Conservation (phyloP, 2,329 filamentous ascomycete genomes). For the Colletotrichum eleusines region DNA sequence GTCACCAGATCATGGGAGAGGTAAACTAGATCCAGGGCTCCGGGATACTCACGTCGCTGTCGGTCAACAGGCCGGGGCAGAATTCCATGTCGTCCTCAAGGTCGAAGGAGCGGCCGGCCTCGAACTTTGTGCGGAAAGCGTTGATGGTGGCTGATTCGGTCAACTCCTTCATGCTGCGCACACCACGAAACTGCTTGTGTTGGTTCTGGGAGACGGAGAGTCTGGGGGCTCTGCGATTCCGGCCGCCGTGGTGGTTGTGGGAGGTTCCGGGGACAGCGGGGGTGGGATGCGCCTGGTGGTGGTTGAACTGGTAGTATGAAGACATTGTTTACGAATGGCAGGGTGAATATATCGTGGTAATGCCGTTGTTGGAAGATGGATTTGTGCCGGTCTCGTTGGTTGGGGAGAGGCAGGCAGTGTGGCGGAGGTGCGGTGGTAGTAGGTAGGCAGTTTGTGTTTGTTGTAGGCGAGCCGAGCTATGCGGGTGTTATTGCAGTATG, state of each 20-base stretch:
- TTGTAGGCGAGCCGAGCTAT: conserved; percentile 39
- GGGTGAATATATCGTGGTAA: conserved; percentile 3
- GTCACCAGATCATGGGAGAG: conserved; percentile 26
- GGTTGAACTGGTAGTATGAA: conserved; percentile 73
- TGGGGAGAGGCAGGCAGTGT: conserved; percentile 32
- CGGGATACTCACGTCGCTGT: conserved; percentile 82
- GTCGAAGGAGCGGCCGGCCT: conserved; percentile 93
- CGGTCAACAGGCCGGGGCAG: conserved; percentile 90
- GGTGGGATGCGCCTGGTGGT: conserved; percentile 69
- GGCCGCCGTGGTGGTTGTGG: conserved; percentile 85
- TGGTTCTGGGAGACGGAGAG: conserved; percentile 84
- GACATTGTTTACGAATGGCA: conserved; percentile 63
- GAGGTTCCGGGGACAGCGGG: conserved; percentile 67
- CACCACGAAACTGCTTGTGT: conserved; percentile 87
- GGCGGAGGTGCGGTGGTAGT: conserved; percentile 30
- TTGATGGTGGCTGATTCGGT: conserved; percentile 81
- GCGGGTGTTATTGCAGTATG: conserved; percentile 40
- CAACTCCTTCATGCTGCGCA: conserved; percentile 88
- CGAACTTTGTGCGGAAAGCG: conserved; percentile 87
- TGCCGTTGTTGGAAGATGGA: conserved; percentile 21
- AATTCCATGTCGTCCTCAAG: conserved; percentile 97
- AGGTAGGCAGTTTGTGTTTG: conserved; percentile 25
- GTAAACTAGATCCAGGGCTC: conserved; percentile 27
- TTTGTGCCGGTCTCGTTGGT: conserved; percentile 26
- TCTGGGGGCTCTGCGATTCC: conserved; percentile 86